Evolutionary conservation across 2,329 filamentous ascomycete species (phyloP).

Genomic region (Ascochyta pisi): DNA sequence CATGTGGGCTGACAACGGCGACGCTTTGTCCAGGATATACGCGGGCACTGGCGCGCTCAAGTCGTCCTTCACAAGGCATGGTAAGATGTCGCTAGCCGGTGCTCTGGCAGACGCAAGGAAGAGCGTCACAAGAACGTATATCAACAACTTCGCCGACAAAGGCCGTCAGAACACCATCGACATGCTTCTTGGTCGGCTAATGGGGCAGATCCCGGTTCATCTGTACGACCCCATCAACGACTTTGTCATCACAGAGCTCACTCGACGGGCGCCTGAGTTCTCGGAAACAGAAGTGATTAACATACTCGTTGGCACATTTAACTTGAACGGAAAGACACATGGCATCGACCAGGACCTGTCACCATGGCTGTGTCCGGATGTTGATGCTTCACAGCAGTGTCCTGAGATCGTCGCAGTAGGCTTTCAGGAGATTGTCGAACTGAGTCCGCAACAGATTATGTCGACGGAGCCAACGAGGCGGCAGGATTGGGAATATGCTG

Average conservation of each 20-base stretch:
- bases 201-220: slow-evolving; percentile 83
- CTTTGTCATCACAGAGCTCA: slow-evolving; percentile 79
- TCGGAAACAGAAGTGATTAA: slow-evolving; percentile 76
- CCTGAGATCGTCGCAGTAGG: slow-evolving; percentile 90
- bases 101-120: slow-evolving; percentile 95
- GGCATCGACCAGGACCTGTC: slow-evolving; percentile 82
- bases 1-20: slow-evolving; percentile 97
- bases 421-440: slow-evolving; percentile 97
- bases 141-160: slow-evolving; percentile 97
- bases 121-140: slow-evolving; percentile 90
- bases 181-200: slow-evolving; percentile 82
- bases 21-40: slow-evolving; percentile 92
- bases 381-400: slow-evolving; percentile 63
- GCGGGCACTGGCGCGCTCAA: slow-evolving; percentile 95
- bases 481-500: slow-evolving; percentile 83
- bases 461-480: slow-evolving; percentile 90
- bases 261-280: slow-evolving; percentile 71
- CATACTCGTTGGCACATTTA: slow-evolving; percentile 90
- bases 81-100: slow-evolving; percentile 94
- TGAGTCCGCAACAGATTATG: slow-evolving; percentile 98
- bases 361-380: slow-evolving; percentile 80
- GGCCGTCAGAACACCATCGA: slow-evolving; percentile 94
- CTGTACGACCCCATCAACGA: slow-evolving; percentile 96
- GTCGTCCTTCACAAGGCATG: slow-evolving; percentile 89
- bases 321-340: slow-evolving; percentile 85